A percentile compares a stretch with the other conserved stretches of the same genome.
Evolutionary conservation across 495 filamentous ascomycete genomes (phyloP).

Genomic region (Penicillium samsonianum): DNA sequence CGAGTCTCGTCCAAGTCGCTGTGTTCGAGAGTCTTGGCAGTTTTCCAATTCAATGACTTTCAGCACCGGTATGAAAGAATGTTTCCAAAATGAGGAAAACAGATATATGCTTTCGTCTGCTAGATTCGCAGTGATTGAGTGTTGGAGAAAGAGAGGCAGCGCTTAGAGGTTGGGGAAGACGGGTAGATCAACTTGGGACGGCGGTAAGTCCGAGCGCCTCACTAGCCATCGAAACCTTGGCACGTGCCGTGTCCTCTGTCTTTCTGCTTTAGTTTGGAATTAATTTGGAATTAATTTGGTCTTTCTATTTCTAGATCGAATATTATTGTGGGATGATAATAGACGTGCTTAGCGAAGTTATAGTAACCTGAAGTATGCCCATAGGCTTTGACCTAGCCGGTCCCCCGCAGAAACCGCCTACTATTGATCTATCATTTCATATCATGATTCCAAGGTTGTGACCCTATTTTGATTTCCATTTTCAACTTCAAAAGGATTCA

Average conservation of each 20-base stretch:
- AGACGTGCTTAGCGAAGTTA: background rate
- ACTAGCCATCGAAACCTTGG: conserved; percentile 10
- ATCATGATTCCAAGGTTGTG: background rate
- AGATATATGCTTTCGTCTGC: background rate
- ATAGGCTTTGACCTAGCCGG: background rate
- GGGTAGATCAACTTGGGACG: conserved; percentile 17
- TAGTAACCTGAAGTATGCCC: background rate
- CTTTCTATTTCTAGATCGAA: background rate
- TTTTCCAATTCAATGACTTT: background rate
- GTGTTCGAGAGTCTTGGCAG: background rate
- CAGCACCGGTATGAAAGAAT: background rate
- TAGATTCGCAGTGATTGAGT: background rate
- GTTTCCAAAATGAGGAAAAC: background rate
- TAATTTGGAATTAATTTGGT: background rate
- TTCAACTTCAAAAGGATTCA: background rate
- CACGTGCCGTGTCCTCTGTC: conserved; percentile 6
- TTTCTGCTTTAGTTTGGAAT: background rate
- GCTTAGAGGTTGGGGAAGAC: conserved; percentile 21
- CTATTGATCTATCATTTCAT: background rate
- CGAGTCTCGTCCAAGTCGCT: background rate
- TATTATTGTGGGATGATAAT: background rate
- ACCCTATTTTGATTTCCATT: background rate
- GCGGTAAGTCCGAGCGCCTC: conserved; percentile 19
- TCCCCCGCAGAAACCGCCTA: background rate
- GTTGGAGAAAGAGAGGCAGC: conserved; percentile 27